phyloP scores from a whole-genome alignment of 192 early-diverging fungal genomes.

The Umbelopsis vinacea region DNA sequence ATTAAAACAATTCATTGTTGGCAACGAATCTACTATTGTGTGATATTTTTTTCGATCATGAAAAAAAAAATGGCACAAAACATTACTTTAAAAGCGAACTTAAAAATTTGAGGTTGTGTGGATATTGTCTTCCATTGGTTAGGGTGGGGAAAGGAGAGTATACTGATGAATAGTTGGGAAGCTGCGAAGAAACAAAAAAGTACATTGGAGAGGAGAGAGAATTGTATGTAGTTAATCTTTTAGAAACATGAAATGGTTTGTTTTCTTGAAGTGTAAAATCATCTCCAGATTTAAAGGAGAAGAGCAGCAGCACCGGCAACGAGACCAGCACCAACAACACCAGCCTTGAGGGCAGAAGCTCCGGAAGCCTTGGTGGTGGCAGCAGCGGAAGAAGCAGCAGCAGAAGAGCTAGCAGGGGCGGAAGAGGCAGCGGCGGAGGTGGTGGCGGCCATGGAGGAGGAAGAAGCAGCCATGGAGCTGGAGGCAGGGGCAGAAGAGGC shows the following conservation, averaged over 20 bases:
- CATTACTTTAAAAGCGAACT: conserved; percentile 5
- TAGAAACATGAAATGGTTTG: neutral
- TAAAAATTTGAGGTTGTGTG: neutral
- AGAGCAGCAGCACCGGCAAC: conserved; percentile 32
- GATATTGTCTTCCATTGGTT: neutral
- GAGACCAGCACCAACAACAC: conserved; percentile 29
- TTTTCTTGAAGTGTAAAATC: neutral
- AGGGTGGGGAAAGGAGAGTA: neutral
- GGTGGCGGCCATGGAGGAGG: neutral
- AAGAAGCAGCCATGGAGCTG: neutral
- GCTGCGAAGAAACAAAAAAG: conserved; percentile 8
- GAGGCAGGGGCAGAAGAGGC: neutral
- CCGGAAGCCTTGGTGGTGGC: conserved; percentile 13
- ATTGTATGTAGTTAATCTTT: conserved; percentile 9
- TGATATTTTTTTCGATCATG: neutral
- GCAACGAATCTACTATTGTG: neutral
- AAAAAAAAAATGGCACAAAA: neutral
- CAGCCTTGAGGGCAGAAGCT: conserved; percentile 19
- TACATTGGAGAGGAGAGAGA: neutral
- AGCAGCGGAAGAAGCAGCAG: neutral
- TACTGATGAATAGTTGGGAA: neutral
- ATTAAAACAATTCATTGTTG: conserved; percentile 6
- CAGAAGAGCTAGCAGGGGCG: neutral
- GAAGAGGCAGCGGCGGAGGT: neutral
- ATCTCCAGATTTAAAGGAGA: conserved; percentile 20